phyloP scores from a whole-genome alignment of 2,329 filamentous ascomycete genomes.

The Colletotrichum gigasporum region DNA sequence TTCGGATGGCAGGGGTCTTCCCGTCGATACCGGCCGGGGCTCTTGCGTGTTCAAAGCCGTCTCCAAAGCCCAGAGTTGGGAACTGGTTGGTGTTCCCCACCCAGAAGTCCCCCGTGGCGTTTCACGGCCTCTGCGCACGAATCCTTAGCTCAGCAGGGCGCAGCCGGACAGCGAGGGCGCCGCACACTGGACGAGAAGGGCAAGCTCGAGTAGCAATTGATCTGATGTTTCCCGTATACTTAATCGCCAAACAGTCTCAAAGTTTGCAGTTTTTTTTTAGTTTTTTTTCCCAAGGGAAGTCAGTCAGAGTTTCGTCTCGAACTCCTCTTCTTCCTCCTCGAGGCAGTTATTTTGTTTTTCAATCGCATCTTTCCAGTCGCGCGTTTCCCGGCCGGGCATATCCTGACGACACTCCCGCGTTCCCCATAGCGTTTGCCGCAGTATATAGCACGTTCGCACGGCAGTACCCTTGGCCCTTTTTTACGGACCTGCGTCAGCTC shows the following conservation, averaged over 20 bases:
- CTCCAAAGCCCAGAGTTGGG: neutral
- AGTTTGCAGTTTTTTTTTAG: neutral
- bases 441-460: neutral
- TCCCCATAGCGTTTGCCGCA: neutral
- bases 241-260: neutral
- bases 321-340: neutral
- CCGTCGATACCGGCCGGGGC: conserved; percentile 3
- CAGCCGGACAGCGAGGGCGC: neutral
- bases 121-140: conserved; percentile 20
- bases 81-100: conserved; percentile 15
- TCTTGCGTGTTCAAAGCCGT: neutral
- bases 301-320: neutral
- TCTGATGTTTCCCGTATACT: conserved; percentile 20
- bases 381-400: neutral
- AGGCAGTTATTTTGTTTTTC: neutral
- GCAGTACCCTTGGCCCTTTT: neutral
- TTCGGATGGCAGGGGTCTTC: conserved; percentile 28
- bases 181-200: neutral
- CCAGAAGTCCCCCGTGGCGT: conserved; percentile 16
- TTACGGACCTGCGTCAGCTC: conserved; percentile 29
- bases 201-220: conserved; percentile 4
- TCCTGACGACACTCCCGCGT: conserved; percentile 1
- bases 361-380: neutral
- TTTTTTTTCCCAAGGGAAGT: neutral
- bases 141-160: conserved; percentile 20